These are phyloP conservation scores for Scytalidium sp. DNA, from an alignment of 2,329 filamentous ascomycete species.

Conservation along the genomic window DNA sequence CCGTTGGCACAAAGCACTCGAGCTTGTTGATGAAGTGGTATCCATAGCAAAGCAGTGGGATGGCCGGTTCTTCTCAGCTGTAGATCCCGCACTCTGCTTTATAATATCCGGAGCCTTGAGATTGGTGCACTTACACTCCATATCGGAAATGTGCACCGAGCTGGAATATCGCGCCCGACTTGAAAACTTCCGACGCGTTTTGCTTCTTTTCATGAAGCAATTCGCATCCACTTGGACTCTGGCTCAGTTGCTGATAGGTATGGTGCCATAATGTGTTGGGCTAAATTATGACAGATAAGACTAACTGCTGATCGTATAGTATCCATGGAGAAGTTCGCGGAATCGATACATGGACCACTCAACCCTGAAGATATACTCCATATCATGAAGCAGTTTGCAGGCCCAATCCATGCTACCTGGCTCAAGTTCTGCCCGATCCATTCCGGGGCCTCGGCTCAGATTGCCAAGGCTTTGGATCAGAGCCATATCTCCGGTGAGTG, in stretches of 20 bases:
- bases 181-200: slow-evolving; percentile 13
- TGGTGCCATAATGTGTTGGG: background rate
- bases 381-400: background rate
- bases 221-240: slow-evolving; percentile 21
- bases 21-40: slow-evolving; percentile 29
- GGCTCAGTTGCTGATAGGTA: slow-evolving; percentile 9
- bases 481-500: background rate
- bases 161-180: slow-evolving; percentile 7
- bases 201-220: slow-evolving; percentile 20
- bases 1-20: slow-evolving; percentile 27
- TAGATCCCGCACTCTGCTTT: slow-evolving; percentile 33
- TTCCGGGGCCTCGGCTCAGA: background rate
- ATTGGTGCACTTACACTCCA: slow-evolving; percentile 26
- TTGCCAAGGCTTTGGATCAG: background rate
- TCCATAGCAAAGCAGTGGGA: slow-evolving; percentile 29
- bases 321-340: background rate
- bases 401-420: background rate
- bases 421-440: background rate
- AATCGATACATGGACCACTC: background rate
- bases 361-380: background rate
- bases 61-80: slow-evolving; percentile 23
- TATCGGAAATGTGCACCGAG: slow-evolving; percentile 2
- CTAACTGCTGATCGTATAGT: background rate
- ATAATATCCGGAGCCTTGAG: slow-evolving; percentile 27
- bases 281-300: background rate